Evolutionary conservation across 352 stramenopile species (phyloP), one percentile per base, ranked within the genome.

Genomic region (Saprolegnia parasitica): DNA sequence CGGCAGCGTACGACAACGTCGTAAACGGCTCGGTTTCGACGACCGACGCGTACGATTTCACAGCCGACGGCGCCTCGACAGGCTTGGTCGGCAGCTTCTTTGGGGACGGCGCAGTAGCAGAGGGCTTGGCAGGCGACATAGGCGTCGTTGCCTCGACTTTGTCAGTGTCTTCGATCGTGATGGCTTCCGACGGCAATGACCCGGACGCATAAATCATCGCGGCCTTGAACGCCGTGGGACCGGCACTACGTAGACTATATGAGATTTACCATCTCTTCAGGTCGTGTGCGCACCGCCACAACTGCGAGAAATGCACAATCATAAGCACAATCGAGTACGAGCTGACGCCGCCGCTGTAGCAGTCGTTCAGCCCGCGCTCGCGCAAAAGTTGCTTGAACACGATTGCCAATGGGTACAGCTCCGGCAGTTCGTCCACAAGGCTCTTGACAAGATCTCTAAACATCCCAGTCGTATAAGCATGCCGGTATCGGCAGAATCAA

Each of bases 251-350:
- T n/a, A n/a, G 11, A 58, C 24, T 9, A 64, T 15, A 15, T 64
- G 32, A 64, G 37, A 10, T 26, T 46, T 15, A 15, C 35, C 20
- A 64, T 4, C 9, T n/a, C 29, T 1, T 5, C 29, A 64, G 13
- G 35, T 64, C 8, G 39, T 8, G 15, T 8, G 8, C 39, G 47
- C 76, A 82, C 35, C 81, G 72, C 79, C 85, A 89, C 26, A 95
- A 71, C 71, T 91, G 78, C 49, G 82, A 87, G 29, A 93, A 93
- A 68, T 93, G 86, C 61, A 95, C 87, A 64, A 97, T 84, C 91
- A 97, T 97, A 9, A 97, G 78, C 63, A 96, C 87, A n/a, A 97
- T 77, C 26, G 89, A 95, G 74, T 97, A 97, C 58, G 87, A 96
- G 65, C 87, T 96, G 4, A 97, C 76, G 1, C 91, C 91, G 45